Evolutionary conservation across 1,139 yeast species (phyloP).

Genomic region (Trichomonascaceae sp.): DNA sequence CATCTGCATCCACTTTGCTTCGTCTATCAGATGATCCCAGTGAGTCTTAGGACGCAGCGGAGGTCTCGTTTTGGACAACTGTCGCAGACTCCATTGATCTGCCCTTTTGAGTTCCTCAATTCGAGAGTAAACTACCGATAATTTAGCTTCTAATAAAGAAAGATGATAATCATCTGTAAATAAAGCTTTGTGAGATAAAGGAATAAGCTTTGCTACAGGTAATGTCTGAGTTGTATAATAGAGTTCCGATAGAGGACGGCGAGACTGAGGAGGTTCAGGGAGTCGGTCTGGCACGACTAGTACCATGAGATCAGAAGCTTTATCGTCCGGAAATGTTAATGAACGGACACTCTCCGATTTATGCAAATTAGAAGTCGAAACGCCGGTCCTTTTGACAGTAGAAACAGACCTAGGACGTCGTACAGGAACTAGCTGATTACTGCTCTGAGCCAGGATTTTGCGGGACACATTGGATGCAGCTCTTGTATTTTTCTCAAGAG

Average conservation of each 20-base stretch:
- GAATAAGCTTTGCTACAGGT: conserved; percentile 73
- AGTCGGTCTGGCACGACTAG: conserved; percentile 33
- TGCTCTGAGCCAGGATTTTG: neutral
- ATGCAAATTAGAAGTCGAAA: neutral
- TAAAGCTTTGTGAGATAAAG: conserved; percentile 79
- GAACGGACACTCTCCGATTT: conserved; percentile 12
- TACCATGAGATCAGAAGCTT: conserved; percentile 25
- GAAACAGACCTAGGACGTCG: neutral
- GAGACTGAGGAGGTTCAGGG: conserved; percentile 31
- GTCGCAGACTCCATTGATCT: conserved; percentile 88
- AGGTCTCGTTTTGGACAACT: conserved; percentile 65
- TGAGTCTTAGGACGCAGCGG: conserved; percentile 58
- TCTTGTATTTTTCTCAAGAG: neutral
- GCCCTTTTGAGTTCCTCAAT: conserved; percentile 87
- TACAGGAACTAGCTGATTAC: neutral
- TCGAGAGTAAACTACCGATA: conserved; percentile 85
- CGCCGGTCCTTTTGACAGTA: neutral
- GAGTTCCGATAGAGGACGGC: conserved; percentile 67
- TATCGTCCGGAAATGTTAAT: conserved; percentile 14
- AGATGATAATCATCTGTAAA: conserved; percentile 81
- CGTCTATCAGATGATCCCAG: conserved; percentile 72
- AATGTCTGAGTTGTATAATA: conserved; percentile 83
- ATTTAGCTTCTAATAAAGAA: conserved; percentile 85
- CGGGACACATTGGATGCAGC: neutral
- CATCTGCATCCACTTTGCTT: conserved; percentile 77